Evolutionary conservation across 352 stramenopile genomes (phyloP).

Genomic region (Lagenidium giganteum): DNA sequence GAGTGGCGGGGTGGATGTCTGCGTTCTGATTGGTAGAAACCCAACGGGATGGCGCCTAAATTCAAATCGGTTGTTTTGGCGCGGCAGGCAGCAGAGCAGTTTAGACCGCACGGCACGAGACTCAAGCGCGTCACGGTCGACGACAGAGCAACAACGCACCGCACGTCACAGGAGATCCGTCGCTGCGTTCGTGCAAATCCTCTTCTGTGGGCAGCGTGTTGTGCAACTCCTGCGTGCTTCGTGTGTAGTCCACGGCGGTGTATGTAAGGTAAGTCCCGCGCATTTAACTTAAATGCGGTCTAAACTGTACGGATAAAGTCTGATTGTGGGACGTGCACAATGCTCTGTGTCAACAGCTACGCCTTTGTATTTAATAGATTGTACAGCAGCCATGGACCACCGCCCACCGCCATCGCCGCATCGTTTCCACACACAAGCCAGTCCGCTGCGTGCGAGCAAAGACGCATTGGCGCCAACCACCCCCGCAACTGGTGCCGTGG

Average conservation of each 20-base stretch:
- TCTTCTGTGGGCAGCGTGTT: not conserved
- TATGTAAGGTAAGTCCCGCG: too few species aligned
- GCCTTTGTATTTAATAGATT: not conserved
- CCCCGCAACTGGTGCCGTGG: not conserved
- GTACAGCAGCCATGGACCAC: not conserved
- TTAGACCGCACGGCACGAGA: not conserved
- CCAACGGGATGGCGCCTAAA: not conserved
- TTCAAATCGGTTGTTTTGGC: not conserved
- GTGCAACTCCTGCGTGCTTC: not conserved
- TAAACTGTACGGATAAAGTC: not conserved
- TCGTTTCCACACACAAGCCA: not conserved
- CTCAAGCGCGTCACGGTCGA: not conserved
- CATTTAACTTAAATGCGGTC: constrained; percentile 1
- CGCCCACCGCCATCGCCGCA: not conserved
- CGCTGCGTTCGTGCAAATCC: not conserved
- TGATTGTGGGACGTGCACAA: not conserved
- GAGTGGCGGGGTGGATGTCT: not conserved
- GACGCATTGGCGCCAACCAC: not conserved
- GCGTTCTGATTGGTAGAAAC: constrained; percentile 2
- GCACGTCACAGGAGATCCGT: too few species aligned
- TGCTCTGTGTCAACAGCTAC: not conserved
- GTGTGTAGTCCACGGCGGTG: not conserved
- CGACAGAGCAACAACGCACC: not conserved
- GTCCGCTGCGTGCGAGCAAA: not conserved
- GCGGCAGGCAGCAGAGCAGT: not conserved